Percentiles rank a stretch among this genome's conserved stretches.
These are phyloP conservation scores for Nelumbo lutea DNA, from an alignment of 164 flowering plant genomes.

Conservation along the genomic window DNA sequence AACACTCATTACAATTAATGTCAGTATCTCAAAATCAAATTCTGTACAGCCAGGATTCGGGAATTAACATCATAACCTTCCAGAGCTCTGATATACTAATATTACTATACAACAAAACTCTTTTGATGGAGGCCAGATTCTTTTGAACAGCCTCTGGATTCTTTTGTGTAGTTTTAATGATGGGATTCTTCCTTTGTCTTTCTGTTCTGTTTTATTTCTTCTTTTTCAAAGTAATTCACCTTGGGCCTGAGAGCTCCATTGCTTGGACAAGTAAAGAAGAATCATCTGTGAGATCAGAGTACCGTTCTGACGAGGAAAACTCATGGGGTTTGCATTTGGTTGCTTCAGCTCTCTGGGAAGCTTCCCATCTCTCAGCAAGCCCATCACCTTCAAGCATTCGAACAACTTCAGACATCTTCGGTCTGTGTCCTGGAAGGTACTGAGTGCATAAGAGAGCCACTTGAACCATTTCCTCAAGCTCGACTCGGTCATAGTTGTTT, in stretches of 20 bases:
- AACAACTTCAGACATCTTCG: constrained; percentile 32
- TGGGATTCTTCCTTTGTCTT: background rate
- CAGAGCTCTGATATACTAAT: constrained; percentile 10
- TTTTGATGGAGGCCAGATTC: background rate
- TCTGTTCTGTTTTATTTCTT: background rate
- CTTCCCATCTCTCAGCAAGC: constrained; percentile 33
- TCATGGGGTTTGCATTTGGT: constrained; percentile 12
- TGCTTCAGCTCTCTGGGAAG: constrained; percentile 23
- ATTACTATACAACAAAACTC: constrained; percentile 19
- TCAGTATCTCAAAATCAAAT: constrained; percentile 14
- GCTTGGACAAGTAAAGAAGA: constrained; percentile 26
- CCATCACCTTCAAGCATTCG: constrained; percentile 34
- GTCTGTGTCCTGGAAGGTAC: constrained; percentile 27
- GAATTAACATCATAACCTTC: constrained; percentile 12
- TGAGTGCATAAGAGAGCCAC: constrained; percentile 9
- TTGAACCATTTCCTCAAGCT: constrained; percentile 22
- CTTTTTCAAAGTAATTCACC: constrained; percentile 7
- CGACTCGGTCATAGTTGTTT: constrained; percentile 12
- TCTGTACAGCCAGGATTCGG: constrained; percentile 23
- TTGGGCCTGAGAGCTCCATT: constrained; percentile 29
- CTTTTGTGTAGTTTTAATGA: too few species aligned
- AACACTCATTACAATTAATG: constrained; percentile 10
- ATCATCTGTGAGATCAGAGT: constrained; percentile 27
- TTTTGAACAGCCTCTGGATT: constrained; percentile 2
- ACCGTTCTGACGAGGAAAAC: constrained; percentile 20